Conservation (phyloP, 805 yeast genomes). For the Ogataea neopini region DNA sequence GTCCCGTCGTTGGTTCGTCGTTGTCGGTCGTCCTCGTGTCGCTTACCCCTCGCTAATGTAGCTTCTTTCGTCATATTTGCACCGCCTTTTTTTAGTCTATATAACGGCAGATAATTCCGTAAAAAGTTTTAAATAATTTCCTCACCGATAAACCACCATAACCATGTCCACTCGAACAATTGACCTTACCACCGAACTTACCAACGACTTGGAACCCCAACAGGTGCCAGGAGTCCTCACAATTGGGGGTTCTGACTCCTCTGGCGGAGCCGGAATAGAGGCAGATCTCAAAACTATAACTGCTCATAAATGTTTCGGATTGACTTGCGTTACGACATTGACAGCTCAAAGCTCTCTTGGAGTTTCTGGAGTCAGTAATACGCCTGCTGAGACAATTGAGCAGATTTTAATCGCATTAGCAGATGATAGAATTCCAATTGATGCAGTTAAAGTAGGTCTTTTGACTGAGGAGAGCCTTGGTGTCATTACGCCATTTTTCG, state of each 20-base stretch:
- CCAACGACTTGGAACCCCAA: conserved; percentile 9
- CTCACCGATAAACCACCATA: neutral
- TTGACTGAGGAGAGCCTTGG: conserved; percentile 50
- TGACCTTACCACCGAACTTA: conserved; percentile 12
- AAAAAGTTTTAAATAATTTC: neutral
- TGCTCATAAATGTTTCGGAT: conserved; percentile 76
- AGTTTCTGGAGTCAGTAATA: conserved; percentile 43
- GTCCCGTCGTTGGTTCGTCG: no score
- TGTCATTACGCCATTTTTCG: conserved; percentile 34
- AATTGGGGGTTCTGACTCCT: conserved; percentile 78
- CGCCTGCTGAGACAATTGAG: conserved; percentile 46
- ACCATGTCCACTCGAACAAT: conserved; percentile 5
- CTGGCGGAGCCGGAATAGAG: conserved; percentile 94
- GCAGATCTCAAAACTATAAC: conserved; percentile 84
- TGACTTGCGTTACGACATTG: conserved; percentile 75
- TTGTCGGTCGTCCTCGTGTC: no score
- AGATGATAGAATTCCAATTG: conserved; percentile 56
- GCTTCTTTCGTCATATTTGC: no score
- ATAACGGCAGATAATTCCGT: neutral
- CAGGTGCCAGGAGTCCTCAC: conserved; percentile 43
- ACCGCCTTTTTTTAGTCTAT: no score
- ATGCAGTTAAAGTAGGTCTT: conserved; percentile 81
- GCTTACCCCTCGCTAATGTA: no score
- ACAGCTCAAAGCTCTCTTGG: conserved; percentile 76
- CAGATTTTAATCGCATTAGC: conserved; percentile 56